Percentiles rank a stretch among this genome's conserved stretches.
These are phyloP conservation scores for Fusarium beomiforme DNA, from an alignment of 2,329 filamentous ascomycete genomes.

Conservation along the genomic window DNA sequence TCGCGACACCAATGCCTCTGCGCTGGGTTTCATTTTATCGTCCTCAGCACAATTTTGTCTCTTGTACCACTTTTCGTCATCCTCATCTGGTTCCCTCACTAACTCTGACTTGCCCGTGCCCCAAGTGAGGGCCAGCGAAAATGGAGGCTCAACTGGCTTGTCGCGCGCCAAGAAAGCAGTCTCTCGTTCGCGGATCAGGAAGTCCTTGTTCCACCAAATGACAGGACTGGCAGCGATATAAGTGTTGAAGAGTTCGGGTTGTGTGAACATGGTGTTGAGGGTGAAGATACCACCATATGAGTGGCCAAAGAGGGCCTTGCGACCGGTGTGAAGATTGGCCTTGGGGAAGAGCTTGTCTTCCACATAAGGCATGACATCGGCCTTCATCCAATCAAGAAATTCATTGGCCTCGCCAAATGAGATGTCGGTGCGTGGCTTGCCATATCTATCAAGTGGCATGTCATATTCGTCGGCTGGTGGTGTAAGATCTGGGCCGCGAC, in stretches of 20 bases:
- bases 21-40: slow-evolving; percentile 36
- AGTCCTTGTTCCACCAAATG: slow-evolving; percentile 58
- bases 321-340: slow-evolving; percentile 46
- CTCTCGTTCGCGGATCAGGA: slow-evolving; percentile 49
- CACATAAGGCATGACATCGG: slow-evolving; percentile 50
- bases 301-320: slow-evolving; percentile 59
- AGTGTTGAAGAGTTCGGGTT: slow-evolving; percentile 53
- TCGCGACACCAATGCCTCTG: slow-evolving; percentile 28
- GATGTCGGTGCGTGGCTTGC: slow-evolving; percentile 40
- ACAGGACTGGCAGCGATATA: slow-evolving; percentile 58
- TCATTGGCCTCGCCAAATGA: slow-evolving; percentile 55
- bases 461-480: slow-evolving; percentile 43
- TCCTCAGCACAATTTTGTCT: slow-evolving; percentile 40
- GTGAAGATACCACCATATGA: slow-evolving; percentile 61
- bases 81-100: slow-evolving; percentile 41
- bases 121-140: slow-evolving; percentile 49
- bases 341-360: slow-evolving; percentile 41
- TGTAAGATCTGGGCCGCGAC: slow-evolving; percentile 46
- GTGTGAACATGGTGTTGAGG: slow-evolving; percentile 55
- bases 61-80: slow-evolving; percentile 44
- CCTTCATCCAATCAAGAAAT: slow-evolving; percentile 56
- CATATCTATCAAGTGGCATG: slow-evolving; percentile 36
- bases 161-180: slow-evolving; percentile 36
- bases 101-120: slow-evolving; percentile 46
- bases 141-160: slow-evolving; percentile 20